Evolutionary conservation across 2,329 filamentous ascomycete genomes (phyloP).

Genomic region (Aspergillus oerlinghausenensis): DNA sequence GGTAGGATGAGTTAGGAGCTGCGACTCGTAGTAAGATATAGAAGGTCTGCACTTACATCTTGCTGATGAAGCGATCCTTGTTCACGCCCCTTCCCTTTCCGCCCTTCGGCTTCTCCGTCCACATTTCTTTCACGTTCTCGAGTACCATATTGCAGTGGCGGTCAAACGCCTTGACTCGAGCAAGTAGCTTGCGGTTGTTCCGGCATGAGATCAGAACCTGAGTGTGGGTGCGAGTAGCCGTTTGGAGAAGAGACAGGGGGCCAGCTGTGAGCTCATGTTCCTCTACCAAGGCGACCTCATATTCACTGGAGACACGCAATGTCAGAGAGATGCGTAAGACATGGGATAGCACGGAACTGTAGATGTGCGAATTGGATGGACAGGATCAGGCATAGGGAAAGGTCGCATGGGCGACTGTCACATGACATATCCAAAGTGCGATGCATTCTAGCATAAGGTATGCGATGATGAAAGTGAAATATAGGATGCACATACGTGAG

Average conservation of each 20-base stretch:
- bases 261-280: conserved; percentile 76
- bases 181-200: conserved; percentile 95
- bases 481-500: conserved; percentile 66
- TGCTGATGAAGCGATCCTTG: conserved; percentile 97
- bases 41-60: conserved; percentile 63
- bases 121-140: conserved; percentile 99
- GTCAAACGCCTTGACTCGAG: conserved; percentile 97
- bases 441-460: neutral
- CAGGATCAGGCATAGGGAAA: neutral
- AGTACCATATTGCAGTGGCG: conserved; percentile 99
- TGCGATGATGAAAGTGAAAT: conserved; percentile 8
- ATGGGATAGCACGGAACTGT: conserved; percentile 9
- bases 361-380: conserved; percentile 10
- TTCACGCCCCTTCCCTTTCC: conserved; percentile 93
- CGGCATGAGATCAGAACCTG: conserved; percentile 97
- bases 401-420: neutral
- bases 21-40: neutral
- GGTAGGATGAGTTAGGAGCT: neutral
- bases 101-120: conserved; percentile 87
- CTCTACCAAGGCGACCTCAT: conserved; percentile 78
- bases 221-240: conserved; percentile 86
- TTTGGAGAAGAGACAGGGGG: conserved; percentile 90
- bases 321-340: conserved; percentile 17
- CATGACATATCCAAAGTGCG: neutral
- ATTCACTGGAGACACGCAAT: conserved; percentile 54